Conservation (phyloP, 306 rosid genomes). For the Fragaria ananassa region DNA sequence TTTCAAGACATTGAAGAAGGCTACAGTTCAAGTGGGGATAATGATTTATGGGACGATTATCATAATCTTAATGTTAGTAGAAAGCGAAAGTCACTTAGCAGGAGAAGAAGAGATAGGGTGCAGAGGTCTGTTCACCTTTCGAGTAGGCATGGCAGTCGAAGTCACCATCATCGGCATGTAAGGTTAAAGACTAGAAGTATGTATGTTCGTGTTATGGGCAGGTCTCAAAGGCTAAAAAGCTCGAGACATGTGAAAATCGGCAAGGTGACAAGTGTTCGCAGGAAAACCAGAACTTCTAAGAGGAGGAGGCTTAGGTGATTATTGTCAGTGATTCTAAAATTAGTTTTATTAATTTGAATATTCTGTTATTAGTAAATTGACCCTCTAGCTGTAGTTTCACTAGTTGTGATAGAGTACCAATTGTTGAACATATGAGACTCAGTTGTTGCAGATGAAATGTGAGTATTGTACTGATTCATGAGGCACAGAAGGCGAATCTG, state of each 20-base stretch:
- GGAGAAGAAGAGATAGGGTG: constrained; percentile 21
- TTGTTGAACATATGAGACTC: not conserved
- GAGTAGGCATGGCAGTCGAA: not conserved
- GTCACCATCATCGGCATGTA: constrained; percentile 1
- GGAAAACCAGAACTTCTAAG: not conserved
- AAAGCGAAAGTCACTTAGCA: constrained; percentile 17
- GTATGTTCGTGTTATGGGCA: not conserved
- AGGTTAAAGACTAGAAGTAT: constrained; percentile 4
- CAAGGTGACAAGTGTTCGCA: not conserved
- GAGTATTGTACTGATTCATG: not conserved
- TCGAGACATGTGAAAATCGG: constrained; percentile 2
- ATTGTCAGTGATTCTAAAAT: not conserved
- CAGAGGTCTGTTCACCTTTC: not conserved
- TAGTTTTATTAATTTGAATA: not conserved
- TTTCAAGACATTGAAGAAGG: constrained; percentile 42
- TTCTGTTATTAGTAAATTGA: not conserved
- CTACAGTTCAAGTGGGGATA: constrained; percentile 30
- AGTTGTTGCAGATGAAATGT: not conserved
- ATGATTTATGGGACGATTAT: constrained; percentile 3
- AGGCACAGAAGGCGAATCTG: not conserved
- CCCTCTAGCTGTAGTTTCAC: not conserved
- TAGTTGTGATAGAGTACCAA: not conserved
- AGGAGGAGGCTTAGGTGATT: constrained; percentile 6
- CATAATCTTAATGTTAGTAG: constrained; percentile 10
- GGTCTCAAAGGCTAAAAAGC: not conserved